Percentiles rank a stretch among this genome's conserved stretches.
phyloP scores from a whole-genome alignment of 2,329 filamentous ascomycete genomes.

The Xylariaceae sp. region DNA sequence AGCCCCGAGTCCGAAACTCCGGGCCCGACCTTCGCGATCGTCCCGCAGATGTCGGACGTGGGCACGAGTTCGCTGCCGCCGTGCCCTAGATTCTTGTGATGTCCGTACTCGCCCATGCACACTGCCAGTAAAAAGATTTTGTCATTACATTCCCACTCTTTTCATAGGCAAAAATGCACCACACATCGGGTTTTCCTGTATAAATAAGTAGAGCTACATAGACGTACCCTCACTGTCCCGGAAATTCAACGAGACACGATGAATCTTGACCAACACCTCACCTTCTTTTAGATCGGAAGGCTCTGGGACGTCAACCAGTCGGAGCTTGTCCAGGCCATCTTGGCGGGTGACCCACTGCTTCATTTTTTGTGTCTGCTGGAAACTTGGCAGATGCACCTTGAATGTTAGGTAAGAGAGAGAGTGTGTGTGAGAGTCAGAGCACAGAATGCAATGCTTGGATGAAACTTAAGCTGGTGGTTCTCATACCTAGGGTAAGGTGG shows the following conservation, averaged over 20 bases:
- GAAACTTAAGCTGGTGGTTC: too few species aligned
- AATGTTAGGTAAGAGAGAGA: too few species aligned
- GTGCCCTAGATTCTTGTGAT: conserved; percentile 61
- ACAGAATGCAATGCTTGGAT: too few species aligned
- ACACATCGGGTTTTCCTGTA: neutral
- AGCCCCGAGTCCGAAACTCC: conserved; percentile 45
- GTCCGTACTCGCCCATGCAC: conserved; percentile 69
- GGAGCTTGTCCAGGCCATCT: conserved; percentile 62
- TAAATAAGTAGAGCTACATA: neutral
- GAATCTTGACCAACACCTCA: conserved; percentile 59
- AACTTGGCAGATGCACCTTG: neutral
- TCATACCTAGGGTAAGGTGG: too few species aligned
- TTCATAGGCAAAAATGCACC: too few species aligned
- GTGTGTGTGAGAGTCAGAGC: too few species aligned
- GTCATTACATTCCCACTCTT: neutral
- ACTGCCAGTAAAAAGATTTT: conserved; percentile 51
- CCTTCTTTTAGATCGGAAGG: conserved; percentile 53
- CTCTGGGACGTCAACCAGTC: conserved; percentile 51
- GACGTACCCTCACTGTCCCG: conserved; percentile 56
- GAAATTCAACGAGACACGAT: conserved; percentile 56
- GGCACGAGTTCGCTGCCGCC: conserved; percentile 59
- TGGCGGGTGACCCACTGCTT: conserved; percentile 63
- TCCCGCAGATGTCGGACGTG: conserved; percentile 74
- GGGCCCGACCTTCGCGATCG: conserved; percentile 58
- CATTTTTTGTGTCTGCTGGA: conserved; percentile 22